Base-by-base conservation (phyloP, 441 rosid species). In the Aquilaria agallochum region DNA sequence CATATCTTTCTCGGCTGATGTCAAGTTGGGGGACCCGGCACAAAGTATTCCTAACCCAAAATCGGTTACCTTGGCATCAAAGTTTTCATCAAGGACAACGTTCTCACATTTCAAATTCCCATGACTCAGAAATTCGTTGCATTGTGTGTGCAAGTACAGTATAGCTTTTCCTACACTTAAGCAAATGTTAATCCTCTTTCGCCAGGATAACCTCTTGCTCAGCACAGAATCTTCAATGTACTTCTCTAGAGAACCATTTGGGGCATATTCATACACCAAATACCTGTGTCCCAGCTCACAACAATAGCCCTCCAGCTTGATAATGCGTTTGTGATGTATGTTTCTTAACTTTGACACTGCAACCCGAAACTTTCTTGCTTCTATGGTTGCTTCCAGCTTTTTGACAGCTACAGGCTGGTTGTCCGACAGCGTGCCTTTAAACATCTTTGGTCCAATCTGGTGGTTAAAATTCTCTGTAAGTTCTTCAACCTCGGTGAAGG, bases 101-200 rank as follows among this genome's bases (percentile, higher is more conserved):
- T 83, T 85, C 56, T 78, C 80, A 6, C 92, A 88, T 76, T 83
- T 85, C 80, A 91, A 69, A 69, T 83, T 86, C 60, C 92, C 96
- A 58, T 88, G 97, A 75, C 83, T 79, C 31, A 88, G 53, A 56
- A 86, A 88, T 67, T 91, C 97, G 67, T 94, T 74, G 60, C 97
- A 91, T 47, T 71, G 89, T 0, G 80, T 70, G 74, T 91, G 97
- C 77, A 91, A 77, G 52, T 91, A 91, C 67, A 65, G 79, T 5
- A 88, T 63, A 50, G 94, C 94, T 60, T 76, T 83, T 6, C 90
- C 96, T 69, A 91, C 92, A 32, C 74, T 66, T 58, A 71, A 44
- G 70, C 85, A 82, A 58, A 81, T 82, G 10, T 75, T 80, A 20
- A 77, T 64, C 71, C 97, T 82, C 76, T 65, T 80, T 45, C 77